Percentiles rank a stretch among this genome's conserved stretches.
Evolutionary conservation across 1,284 basidiomycete species (phyloP).

Genomic region (Cryptococcus deneoformans): DNA sequence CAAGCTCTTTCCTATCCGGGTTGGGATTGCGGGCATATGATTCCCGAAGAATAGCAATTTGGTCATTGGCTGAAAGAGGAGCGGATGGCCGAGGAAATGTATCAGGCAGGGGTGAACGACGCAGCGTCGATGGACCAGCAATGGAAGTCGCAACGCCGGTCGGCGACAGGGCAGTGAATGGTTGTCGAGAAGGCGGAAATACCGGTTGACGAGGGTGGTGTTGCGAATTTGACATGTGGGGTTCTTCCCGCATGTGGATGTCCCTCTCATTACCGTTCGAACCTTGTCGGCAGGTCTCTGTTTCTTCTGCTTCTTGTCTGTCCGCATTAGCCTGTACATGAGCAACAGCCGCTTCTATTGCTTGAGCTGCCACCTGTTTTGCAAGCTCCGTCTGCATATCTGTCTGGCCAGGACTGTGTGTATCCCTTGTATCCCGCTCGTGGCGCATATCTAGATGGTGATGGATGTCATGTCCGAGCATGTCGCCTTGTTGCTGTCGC

Average conservation of each 20-base stretch:
- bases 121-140: background rate
- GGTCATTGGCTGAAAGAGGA: conserved; percentile 17
- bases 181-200: conserved; percentile 12
- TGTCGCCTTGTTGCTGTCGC: too few species aligned
- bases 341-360: conserved; percentile 27
- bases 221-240: conserved; percentile 7
- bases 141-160: background rate
- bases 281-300: too few species aligned
- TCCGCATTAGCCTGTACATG: conserved; percentile 5
- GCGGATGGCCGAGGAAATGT: background rate
- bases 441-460: too few species aligned
- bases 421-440: too few species aligned
- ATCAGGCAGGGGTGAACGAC: background rate
- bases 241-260: background rate
- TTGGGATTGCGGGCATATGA: conserved; percentile 41
- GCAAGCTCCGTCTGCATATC: conserved; percentile 37
- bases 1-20: conserved; percentile 35
- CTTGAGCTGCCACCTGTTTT: conserved; percentile 38
- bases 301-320: too few species aligned
- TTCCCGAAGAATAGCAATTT: conserved; percentile 38
- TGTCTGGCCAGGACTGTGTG: conserved; percentile 8
- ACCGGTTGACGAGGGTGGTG: conserved; percentile 18
- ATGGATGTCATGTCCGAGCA: too few species aligned
- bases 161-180: background rate
- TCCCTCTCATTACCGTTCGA: background rate